Evolutionary conservation across 1,284 basidiomycete species (phyloP), one percentile per base, ranked within the genome.

Genomic region (Phlebopus sp.): DNA sequence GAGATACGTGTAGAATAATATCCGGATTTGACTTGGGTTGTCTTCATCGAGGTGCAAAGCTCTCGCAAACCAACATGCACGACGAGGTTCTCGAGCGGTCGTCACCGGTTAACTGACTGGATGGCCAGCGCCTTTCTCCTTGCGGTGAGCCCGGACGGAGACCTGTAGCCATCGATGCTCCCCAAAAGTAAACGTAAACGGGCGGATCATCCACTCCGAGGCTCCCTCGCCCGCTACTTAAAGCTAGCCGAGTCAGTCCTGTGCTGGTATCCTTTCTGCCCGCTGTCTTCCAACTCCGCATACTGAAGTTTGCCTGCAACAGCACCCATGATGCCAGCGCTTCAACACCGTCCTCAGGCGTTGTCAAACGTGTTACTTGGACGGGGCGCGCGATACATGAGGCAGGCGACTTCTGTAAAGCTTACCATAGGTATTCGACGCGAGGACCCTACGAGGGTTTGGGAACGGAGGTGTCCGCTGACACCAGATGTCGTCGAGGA

Each of bases 381-480:
- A 50, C 61, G 42, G 35, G 44, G 49, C 10, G n/a, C 38, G 5
- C 43, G 21, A 13, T 29, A 25, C 35, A 35, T 56, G 31, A 63
- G 43, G 23, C 53, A 55, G 14, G 51, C 59, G 17, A 52, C 62
- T 13, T 38, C 62, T 15, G 50, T 59, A 27, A 65, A 59, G 42
- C 53, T 79, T 18, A 78, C 76, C 1, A 60, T 90, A 18, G 86
- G 85, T 21, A 78, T 90, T 40, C 76, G 86, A 18, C 81, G 87
- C 37, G 92, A 96, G 67, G 87, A 94, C 62, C 84, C 88, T 0
- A 55, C 69, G 23, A 72, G 92, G 34, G 81, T 91, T 46, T 95
- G 92, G 92, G 92, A 95, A 66, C 76, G 92, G n/a, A 77, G 92
- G 10, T 81, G 80, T 25, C 91, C 92, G 1, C 69, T 96, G 34